Conservation (phyloP, 495 filamentous ascomycete genomes). For the Tuber indicum region DNA sequence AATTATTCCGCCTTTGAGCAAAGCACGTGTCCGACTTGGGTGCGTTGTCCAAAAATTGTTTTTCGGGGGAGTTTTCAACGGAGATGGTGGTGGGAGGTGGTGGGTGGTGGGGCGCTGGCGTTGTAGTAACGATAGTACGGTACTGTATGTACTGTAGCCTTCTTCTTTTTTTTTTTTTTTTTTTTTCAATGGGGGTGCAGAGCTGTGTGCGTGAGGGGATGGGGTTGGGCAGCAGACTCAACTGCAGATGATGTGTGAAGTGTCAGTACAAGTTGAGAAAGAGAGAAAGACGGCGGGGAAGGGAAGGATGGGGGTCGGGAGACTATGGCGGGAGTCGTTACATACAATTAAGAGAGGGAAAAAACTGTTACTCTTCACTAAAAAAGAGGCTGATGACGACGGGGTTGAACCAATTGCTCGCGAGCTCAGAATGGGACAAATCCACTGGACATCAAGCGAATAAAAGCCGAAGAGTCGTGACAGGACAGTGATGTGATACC, state of each 20-base stretch:
- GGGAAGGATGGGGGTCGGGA: constrained; percentile 14
- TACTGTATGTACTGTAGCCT: neutral
- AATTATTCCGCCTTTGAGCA: constrained; percentile 18
- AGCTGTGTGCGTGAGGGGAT: constrained; percentile 6
- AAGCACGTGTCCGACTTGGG: constrained; percentile 36
- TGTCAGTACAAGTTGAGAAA: constrained; percentile 34
- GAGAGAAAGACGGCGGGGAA: constrained; percentile 30
- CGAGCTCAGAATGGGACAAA: constrained; percentile 15
- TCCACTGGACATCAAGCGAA: constrained; percentile 34
- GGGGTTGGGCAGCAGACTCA: constrained; percentile 24
- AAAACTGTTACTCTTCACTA: constrained; percentile 3
- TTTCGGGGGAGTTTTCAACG: constrained; percentile 5
- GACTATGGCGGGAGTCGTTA: neutral
- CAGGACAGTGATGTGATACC: constrained; percentile 26
- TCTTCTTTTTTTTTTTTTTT: neutral
- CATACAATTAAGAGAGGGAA: neutral
- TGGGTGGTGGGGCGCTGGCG: too few relatives aligned
- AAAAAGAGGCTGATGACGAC: constrained; percentile 35
- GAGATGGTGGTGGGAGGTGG: too few relatives aligned
- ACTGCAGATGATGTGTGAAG: constrained; percentile 33
- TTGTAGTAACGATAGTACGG: neutral
- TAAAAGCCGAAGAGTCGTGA: constrained; percentile 30
- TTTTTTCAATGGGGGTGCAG: neutral
- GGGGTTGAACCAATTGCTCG: constrained; percentile 31
- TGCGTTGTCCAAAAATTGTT: constrained; percentile 37